Conservation (phyloP, 2,329 filamentous ascomycete genomes). For the Ceratocystiopsis sp. region DNA sequence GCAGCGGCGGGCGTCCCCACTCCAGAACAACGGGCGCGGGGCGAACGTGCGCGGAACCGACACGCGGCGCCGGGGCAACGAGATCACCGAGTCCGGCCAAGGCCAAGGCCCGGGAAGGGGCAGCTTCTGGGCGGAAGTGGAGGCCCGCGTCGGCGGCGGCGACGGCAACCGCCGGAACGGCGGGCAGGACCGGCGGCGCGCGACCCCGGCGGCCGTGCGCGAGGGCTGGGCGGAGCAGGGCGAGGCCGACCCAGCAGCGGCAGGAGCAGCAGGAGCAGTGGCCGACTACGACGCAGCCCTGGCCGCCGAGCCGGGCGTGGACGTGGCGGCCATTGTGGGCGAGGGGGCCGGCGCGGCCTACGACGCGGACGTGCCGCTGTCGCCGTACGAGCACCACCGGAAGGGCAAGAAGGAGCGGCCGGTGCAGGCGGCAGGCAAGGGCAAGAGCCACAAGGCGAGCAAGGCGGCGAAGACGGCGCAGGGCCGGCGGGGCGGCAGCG, state of each 20-base stretch:
- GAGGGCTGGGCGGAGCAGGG: too few species aligned
- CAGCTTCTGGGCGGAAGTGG: slow-evolving; percentile 2
- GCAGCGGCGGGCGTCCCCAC: too few species aligned
- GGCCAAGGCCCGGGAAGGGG: neutral
- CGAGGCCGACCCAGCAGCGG: too few species aligned
- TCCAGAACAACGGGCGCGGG: too few species aligned
- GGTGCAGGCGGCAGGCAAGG: neutral
- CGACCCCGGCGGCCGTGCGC: too few species aligned
- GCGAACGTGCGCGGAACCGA: neutral
- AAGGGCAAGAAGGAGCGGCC: slow-evolving; percentile 3
- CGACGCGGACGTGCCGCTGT: neutral
- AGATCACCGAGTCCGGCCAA: neutral
- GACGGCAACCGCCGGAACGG: neutral
- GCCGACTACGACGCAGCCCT: too few species aligned
- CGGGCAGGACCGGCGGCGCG: too few species aligned
- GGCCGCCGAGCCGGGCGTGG: too few species aligned
- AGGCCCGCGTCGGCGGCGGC: neutral
- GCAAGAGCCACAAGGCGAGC: slow-evolving; percentile 2
- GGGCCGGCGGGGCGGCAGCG: neutral
- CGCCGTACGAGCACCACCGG: neutral
- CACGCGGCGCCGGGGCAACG: too few species aligned
- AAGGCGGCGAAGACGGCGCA: too few species aligned
- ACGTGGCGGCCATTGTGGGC: too few species aligned
- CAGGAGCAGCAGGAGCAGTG: too few species aligned
- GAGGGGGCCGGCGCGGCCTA: neutral